Evolutionary conservation across 768 basidiomycete genomes (phyloP), one percentile per base, ranked within the genome.

Genomic region (Russula compacta): DNA sequence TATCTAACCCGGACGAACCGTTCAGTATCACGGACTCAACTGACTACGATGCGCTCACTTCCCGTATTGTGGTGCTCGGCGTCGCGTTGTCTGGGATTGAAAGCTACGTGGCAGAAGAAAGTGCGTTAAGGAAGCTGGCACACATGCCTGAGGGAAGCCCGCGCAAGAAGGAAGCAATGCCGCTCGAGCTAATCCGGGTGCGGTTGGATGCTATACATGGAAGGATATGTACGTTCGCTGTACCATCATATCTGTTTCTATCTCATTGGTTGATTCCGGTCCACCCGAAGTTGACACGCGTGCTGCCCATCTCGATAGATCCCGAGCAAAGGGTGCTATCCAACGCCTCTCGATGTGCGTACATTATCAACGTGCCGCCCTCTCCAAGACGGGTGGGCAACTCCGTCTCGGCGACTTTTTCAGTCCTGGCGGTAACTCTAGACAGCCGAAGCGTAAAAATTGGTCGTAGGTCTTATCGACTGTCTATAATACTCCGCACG

Each of bases 231-330:
- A 56, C 59, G 84, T 75, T 21, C 48, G 21, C 47, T 6, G 32
- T 48, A 50, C 17, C 15, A 12, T 39, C 33, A 4, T 35, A 2
- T 21, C 39, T 3, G 24, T 46, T 14, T 52, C n/a, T 35, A 21
- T 33, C 55, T 49, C 19, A 15, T 38, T 65, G 8, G 40, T 2
- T n/a, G 29, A 5, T 44, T n/a, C 17, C n/a, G 14, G 42, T 14
- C 12, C 24, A 36, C 40, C 39, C 46, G 12, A 60, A 89, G 87
- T 81, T 49, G 89, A 91, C 69, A 84, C 83, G 3, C 84, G 87
- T 49, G 87, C 86, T 32, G 82, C 84, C 2, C 82, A 87, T 70
- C 76, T 92, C 38, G 88, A 90, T 63, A 83, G 89, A 50, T 88
- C 89, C 2, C 79, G 85, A 58, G 79, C 83, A 4, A 92, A 91